These are phyloP conservation scores for Venturia oleaginea DNA, from an alignment of 2,329 filamentous ascomycete species.

Conservation along the genomic window DNA sequence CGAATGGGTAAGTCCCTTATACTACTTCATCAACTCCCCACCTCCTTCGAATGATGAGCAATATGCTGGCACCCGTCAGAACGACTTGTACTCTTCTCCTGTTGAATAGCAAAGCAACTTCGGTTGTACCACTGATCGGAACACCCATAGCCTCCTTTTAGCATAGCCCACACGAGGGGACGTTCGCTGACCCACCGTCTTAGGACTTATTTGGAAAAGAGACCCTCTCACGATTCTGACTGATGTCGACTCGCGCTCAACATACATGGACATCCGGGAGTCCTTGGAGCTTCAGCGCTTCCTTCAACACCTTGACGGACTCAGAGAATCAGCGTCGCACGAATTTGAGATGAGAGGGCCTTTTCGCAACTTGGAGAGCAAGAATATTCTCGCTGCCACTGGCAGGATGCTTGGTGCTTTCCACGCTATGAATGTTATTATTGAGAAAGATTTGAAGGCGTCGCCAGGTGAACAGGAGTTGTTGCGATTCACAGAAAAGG, in stretches of 20 bases:
- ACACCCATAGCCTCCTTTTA: neutral
- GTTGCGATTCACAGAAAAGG: slow-evolving; percentile 66
- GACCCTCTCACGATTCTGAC: slow-evolving; percentile 69
- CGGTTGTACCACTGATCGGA: slow-evolving; percentile 2
- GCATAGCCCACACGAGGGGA: neutral
- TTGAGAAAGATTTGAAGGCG: slow-evolving; percentile 66
- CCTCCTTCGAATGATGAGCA: slow-evolving; percentile 44
- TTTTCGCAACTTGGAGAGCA: slow-evolving; percentile 67
- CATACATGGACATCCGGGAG: slow-evolving; percentile 82
- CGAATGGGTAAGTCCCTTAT: slow-evolving; percentile 50
- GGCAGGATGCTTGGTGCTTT: slow-evolving; percentile 85
- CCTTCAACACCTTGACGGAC: slow-evolving; percentile 59
- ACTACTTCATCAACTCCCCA: neutral
- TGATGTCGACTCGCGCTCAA: slow-evolving; percentile 29
- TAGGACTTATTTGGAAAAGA: slow-evolving; percentile 85
- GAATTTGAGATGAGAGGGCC: slow-evolving; percentile 86
- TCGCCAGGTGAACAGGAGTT: slow-evolving; percentile 75
- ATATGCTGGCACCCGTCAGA: slow-evolving; percentile 60
- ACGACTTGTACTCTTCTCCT: slow-evolving; percentile 53
- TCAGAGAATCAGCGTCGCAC: slow-evolving; percentile 63
- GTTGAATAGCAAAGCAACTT: slow-evolving; percentile 49
- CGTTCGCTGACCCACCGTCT: neutral
- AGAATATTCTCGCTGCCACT: slow-evolving; percentile 68
- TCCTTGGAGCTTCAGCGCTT: slow-evolving; percentile 82
- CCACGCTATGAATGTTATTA: slow-evolving; percentile 91